Percentiles rank a stretch among this genome's conserved stretches.
Evolutionary conservation across 768 basidiomycete genomes (phyloP).

Genomic region (Lactarius akahatsu): DNA sequence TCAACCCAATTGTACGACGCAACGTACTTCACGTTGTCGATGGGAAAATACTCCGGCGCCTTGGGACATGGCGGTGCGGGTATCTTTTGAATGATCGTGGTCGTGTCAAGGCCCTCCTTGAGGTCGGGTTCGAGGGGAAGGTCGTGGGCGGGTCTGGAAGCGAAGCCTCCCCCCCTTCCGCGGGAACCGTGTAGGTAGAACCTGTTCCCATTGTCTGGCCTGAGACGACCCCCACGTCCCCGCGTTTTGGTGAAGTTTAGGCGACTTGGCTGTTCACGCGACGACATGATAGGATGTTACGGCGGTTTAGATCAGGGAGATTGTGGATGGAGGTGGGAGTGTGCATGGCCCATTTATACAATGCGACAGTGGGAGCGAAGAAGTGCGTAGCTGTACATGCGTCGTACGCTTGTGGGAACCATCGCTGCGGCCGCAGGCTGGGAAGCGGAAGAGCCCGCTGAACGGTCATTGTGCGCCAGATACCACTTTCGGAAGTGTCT

Average conservation of each 20-base stretch:
- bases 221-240: neutral
- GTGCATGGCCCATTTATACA: neutral
- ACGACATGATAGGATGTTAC: neutral
- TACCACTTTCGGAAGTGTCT: too few relatives aligned
- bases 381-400: neutral
- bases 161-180: neutral
- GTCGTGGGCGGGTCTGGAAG: neutral
- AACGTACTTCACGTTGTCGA: constrained; percentile 32
- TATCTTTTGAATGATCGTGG: constrained; percentile 11
- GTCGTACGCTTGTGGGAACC: neutral
- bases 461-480: too few relatives aligned
- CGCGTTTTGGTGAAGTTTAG: neutral
- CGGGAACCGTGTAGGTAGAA: constrained; percentile 8
- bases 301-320: too few relatives aligned
- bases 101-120: constrained; percentile 13
- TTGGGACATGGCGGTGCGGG: neutral
- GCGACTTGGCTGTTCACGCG: neutral
- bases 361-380: neutral
- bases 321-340: neutral
- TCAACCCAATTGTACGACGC: constrained; percentile 37
- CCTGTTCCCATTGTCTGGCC: constrained; percentile 11
- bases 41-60: neutral
- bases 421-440: constrained; percentile 1
- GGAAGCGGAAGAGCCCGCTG: too few relatives aligned
- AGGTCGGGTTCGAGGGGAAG: constrained; percentile 12